phyloP scores from a whole-genome alignment of 2,329 filamentous ascomycete species.

The Ceratocystis variospora region DNA sequence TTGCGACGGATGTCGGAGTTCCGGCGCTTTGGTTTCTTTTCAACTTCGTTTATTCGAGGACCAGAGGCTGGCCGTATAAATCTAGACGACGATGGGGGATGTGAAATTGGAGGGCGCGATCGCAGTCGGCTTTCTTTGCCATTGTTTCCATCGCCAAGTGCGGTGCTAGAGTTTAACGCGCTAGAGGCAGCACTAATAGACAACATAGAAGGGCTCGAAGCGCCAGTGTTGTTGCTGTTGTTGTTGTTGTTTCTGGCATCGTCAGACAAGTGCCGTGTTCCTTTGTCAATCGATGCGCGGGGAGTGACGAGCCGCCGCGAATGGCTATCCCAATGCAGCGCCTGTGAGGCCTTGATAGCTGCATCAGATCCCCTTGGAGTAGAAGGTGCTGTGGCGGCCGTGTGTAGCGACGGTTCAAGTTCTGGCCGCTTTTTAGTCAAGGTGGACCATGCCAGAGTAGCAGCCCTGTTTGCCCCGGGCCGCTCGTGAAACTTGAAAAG shows the following conservation, averaged over 20 bases:
- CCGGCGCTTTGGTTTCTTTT: slow-evolving; percentile 7
- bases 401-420: slow-evolving; percentile 21
- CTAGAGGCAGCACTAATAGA: slow-evolving; percentile 45
- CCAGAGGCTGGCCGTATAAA: slow-evolving; percentile 10
- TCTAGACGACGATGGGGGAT: slow-evolving; percentile 17
- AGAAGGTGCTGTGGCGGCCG: slow-evolving; percentile 20
- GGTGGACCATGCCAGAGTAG: slow-evolving; percentile 45
- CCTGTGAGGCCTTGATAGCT: slow-evolving; percentile 21
- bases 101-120: slow-evolving; percentile 10
- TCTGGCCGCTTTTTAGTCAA: slow-evolving; percentile 27
- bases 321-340: slow-evolving; percentile 41
- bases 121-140: slow-evolving; percentile 10
- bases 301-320: slow-evolving; percentile 36
- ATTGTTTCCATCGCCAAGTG: slow-evolving; percentile 11
- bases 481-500: slow-evolving; percentile 12
- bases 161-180: slow-evolving; percentile 30
- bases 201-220: slow-evolving; percentile 32
- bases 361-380: slow-evolving; percentile 23
- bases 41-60: slow-evolving; percentile 4
- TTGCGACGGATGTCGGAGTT: slow-evolving; percentile 15
- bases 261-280: slow-evolving; percentile 22
- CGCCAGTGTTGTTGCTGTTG: slow-evolving; percentile 28
- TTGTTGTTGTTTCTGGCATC: slow-evolving; percentile 24
- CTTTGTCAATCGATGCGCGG: slow-evolving; percentile 15
- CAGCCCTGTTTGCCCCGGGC: slow-evolving; percentile 46